Percentiles rank a stretch among this genome's conserved stretches.
Evolutionary conservation across 1,284 basidiomycete species (phyloP).

Genomic region (Phellinidium pouzarii): DNA sequence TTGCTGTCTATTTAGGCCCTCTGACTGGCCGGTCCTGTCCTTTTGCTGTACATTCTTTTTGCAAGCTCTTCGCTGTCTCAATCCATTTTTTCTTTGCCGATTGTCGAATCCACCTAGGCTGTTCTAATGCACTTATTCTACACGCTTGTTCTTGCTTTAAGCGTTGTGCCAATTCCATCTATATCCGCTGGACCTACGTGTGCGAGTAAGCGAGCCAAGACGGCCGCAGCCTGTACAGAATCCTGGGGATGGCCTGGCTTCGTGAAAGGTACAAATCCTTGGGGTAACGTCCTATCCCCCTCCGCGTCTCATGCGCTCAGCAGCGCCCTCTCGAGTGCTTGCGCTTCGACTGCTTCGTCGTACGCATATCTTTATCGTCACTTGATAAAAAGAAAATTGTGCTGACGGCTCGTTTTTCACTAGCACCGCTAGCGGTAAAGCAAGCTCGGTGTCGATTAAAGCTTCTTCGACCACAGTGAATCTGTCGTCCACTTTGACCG

Average conservation of each 20-base stretch:
- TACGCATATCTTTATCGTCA: not conserved
- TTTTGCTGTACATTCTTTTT: slow-evolving; percentile 22
- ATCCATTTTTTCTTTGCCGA: slow-evolving; percentile 24
- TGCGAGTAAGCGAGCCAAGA: slow-evolving; percentile 33
- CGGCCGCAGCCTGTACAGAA: slow-evolving; percentile 32
- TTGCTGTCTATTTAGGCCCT: slow-evolving; percentile 16
- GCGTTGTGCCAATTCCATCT: slow-evolving; percentile 25
- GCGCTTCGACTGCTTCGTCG: not conserved
- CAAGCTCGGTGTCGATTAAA: not conserved
- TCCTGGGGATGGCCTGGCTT: slow-evolving; percentile 48
- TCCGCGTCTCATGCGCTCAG: not conserved
- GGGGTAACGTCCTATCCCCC: slow-evolving; percentile 32
- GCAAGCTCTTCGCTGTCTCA: slow-evolving; percentile 20
- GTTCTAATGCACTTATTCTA: slow-evolving; percentile 28
- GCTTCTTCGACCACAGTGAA: too few relatives aligned
- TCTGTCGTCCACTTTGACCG: not conserved
- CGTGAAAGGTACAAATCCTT: slow-evolving; percentile 46
- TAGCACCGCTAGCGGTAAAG: not conserved
- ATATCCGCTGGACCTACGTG: slow-evolving; percentile 44
- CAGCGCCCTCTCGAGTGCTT: not conserved
- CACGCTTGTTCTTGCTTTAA: slow-evolving; percentile 33
- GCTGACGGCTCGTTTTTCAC: not conserved
- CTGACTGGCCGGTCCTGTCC: slow-evolving; percentile 18
- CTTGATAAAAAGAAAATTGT: not conserved
- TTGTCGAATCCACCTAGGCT: slow-evolving; percentile 26